Evolutionary conservation across 768 basidiomycete species (phyloP).

Genomic region (Cantharellus anzutake): DNA sequence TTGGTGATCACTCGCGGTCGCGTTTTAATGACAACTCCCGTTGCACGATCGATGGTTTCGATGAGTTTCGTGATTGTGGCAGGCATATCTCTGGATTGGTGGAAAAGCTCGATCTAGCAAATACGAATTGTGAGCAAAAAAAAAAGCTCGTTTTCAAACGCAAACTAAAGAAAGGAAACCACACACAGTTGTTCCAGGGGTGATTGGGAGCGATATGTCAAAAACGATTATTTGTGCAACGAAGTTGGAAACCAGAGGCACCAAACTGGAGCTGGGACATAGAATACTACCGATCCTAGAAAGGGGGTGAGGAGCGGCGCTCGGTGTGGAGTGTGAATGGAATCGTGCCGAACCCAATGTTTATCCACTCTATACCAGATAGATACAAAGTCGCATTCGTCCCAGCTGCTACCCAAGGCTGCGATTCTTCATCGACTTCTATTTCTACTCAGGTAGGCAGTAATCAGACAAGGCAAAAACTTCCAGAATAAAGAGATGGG

Average conservation of each 20-base stretch:
- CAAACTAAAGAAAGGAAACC: not conserved
- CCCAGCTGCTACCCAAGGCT: conserved; percentile 81
- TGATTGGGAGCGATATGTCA: conserved; percentile 80
- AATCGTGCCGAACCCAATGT: conserved; percentile 27
- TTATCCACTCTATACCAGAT: conserved; percentile 64
- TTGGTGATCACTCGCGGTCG: conserved; percentile 84
- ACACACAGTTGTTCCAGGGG: conserved; percentile 62
- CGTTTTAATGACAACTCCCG: conserved; percentile 50
- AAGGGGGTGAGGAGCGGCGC: not conserved
- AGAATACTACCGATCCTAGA: conserved; percentile 67
- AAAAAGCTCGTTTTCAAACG: not conserved
- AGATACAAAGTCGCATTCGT: conserved; percentile 76
- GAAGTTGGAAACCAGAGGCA: conserved; percentile 63
- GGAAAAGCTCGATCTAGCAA: conserved; percentile 69
- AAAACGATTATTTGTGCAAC: conserved; percentile 83
- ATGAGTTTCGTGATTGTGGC: conserved; percentile 69
- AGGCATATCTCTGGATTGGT: conserved; percentile 84
- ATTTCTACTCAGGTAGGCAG: conserved; percentile 35
- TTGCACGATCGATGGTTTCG: conserved; percentile 58
- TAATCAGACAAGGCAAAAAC: not conserved
- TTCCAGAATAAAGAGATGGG: not conserved
- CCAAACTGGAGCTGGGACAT: conserved; percentile 49
- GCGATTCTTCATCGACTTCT: conserved; percentile 56
- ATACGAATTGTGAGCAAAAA: not conserved
- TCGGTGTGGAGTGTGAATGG: not conserved